Percentiles rank a stretch among this genome's conserved stretches.
Conservation (phyloP, 306 rosid genomes). For the Arachis hypogaea region DNA sequence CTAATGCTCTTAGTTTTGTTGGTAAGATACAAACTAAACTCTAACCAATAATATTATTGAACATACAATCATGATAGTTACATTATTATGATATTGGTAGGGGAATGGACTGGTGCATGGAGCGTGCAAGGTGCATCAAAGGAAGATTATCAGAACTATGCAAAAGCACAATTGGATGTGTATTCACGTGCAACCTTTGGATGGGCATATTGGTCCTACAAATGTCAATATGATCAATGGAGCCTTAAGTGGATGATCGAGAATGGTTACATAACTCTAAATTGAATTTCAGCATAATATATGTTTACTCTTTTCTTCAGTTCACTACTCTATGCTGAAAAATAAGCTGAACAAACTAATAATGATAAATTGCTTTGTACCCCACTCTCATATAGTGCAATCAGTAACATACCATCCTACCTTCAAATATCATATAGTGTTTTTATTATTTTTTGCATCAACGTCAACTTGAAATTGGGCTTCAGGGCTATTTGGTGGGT, state of each 20-base stretch:
- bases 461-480: too few species aligned
- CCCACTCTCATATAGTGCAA: too few species aligned
- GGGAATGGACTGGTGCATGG: constrained; percentile 58
- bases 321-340: background rate
- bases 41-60: background rate
- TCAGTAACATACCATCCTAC: too few species aligned
- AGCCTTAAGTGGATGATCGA: constrained; percentile 52
- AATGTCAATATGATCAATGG: constrained; percentile 39
- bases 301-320: background rate
- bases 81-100: constrained; percentile 8
- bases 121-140: constrained; percentile 12
- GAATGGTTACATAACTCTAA: constrained; percentile 4
- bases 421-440: too few species aligned
- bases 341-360: too few species aligned
- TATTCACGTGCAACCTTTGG: constrained; percentile 55
- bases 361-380: too few species aligned
- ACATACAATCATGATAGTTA: too few species aligned
- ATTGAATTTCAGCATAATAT: background rate
- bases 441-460: too few species aligned
- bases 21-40: constrained; percentile 35
- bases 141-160: constrained; percentile 44
- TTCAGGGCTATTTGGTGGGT: too few species aligned
- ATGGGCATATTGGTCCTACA: constrained; percentile 65
- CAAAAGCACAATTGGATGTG: constrained; percentile 46
- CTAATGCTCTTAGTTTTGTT: constrained; percentile 56